These are phyloP conservation scores for Monosporozyma yasuniensis DNA, from an alignment of 805 yeast genomes.

Conservation along the genomic window DNA sequence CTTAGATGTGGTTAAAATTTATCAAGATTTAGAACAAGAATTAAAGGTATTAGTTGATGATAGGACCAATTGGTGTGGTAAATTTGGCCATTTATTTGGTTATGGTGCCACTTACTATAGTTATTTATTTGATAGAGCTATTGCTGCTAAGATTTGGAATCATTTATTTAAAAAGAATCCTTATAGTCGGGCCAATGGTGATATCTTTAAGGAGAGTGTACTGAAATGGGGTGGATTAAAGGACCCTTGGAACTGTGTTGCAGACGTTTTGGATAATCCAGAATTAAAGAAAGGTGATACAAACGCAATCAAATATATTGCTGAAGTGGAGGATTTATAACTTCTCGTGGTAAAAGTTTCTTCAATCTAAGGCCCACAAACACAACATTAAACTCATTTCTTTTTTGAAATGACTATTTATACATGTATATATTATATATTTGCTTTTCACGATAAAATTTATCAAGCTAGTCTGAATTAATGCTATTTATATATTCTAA, in stretches of 20 bases:
- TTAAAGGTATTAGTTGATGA: conserved; percentile 57
- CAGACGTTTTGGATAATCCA: conserved; percentile 63
- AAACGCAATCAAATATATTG: conserved; percentile 55
- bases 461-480: neutral
- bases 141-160: conserved; percentile 79
- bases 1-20: conserved; percentile 52
- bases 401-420: neutral
- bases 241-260: conserved; percentile 81
- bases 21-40: conserved; percentile 55
- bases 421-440: neutral
- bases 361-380: neutral
- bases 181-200: conserved; percentile 63
- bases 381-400: neutral
- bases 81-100: conserved; percentile 85
- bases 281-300: conserved; percentile 57
- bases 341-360: neutral
- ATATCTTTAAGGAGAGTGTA: conserved; percentile 56
- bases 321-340: conserved; percentile 19
- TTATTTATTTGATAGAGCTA: conserved; percentile 83
- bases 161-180: conserved; percentile 66
- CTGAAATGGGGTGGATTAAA: conserved; percentile 90
- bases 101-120: conserved; percentile 94
- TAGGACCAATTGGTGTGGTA: conserved; percentile 83
- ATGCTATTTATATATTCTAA: neutral
- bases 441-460: neutral